phyloP scores from a whole-genome alignment of 192 early-diverging fungal species.

The Umbelopsis isabellina region DNA sequence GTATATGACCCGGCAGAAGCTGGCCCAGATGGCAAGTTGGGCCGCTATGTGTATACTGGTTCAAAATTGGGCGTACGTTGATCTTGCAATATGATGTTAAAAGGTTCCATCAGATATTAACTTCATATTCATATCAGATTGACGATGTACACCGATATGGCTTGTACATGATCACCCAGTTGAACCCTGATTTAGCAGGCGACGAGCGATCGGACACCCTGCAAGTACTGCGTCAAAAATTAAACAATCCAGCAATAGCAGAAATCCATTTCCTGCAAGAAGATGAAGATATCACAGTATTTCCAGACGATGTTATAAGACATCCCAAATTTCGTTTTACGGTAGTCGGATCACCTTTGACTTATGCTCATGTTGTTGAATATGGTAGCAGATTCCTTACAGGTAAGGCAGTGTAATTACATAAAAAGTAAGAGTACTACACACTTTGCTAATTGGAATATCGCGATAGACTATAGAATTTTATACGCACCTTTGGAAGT shows the following conservation, averaged over 20 bases:
- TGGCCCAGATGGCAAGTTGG: not conserved
- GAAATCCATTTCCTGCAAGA: conserved; percentile 20
- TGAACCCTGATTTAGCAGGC: not conserved
- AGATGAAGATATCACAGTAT: conserved; percentile 21
- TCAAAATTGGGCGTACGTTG: not conserved
- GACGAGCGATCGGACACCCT: not conserved
- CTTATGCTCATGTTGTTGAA: conserved; percentile 15
- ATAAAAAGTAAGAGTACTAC: not conserved
- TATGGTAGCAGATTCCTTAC: conserved; percentile 16
- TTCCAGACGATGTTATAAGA: conserved; percentile 21
- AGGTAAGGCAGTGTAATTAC: not conserved
- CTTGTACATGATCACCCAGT: conserved; percentile 16
- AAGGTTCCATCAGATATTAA: not conserved
- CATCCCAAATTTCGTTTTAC: conserved; percentile 23
- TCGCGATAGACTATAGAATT: not conserved
- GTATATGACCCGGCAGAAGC: conserved; percentile 11
- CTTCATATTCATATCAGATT: not conserved
- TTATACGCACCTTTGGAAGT: conserved; percentile 4
- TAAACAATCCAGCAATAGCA: conserved; percentile 20
- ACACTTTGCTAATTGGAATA: not conserved
- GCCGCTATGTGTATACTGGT: conserved; percentile 6
- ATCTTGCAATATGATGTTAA: not conserved
- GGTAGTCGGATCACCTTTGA: conserved; percentile 1
- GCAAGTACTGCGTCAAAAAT: conserved; percentile 7
- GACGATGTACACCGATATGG: conserved; percentile 5